These are phyloP conservation scores for Wallacemonas sp. DNA, from an alignment of 208 protist species.

Conservation along the genomic window DNA sequence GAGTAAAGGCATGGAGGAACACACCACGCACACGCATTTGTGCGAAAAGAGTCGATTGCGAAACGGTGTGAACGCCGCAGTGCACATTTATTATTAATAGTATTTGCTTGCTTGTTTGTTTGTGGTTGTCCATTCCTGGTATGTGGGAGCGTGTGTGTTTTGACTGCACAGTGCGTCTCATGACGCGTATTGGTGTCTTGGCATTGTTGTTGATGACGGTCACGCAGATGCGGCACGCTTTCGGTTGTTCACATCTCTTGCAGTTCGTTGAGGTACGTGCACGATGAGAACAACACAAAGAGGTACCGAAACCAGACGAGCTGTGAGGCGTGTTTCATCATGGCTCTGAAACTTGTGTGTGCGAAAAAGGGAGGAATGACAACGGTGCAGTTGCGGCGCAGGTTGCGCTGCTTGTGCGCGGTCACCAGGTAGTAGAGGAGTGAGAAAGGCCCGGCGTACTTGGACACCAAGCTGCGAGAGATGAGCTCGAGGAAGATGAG, in stretches of 20 bases:
- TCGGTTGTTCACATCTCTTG: constrained; percentile 22
- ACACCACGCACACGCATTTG: too few species aligned
- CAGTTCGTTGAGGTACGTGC: constrained; percentile 94
- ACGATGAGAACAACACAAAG: constrained; percentile 95
- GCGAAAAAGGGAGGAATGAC: constrained; percentile 51
- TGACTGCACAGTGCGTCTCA: neutral
- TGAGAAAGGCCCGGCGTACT: constrained; percentile 63
- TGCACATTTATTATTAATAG: neutral
- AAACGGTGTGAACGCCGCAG: too few species aligned
- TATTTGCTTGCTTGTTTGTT: neutral
- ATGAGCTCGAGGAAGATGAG: constrained; percentile 68
- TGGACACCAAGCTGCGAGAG: constrained; percentile 55
- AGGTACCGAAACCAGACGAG: constrained; percentile 97
- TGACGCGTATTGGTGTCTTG: neutral
- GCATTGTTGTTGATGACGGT: neutral
- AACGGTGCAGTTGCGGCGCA: constrained; percentile 38
- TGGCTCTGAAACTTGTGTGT: constrained; percentile 67
- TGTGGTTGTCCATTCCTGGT: neutral
- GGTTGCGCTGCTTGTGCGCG: constrained; percentile 24
- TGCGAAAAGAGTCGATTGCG: too few species aligned
- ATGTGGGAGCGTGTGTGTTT: neutral
- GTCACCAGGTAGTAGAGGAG: constrained; percentile 31
- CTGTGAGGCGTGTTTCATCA: constrained; percentile 92
- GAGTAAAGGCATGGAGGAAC: too few species aligned
- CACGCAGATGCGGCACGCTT: neutral